These are phyloP conservation scores for Verticillium nonalfalfae DNA, from an alignment of 2,329 filamentous ascomycete species.

Conservation along the genomic window DNA sequence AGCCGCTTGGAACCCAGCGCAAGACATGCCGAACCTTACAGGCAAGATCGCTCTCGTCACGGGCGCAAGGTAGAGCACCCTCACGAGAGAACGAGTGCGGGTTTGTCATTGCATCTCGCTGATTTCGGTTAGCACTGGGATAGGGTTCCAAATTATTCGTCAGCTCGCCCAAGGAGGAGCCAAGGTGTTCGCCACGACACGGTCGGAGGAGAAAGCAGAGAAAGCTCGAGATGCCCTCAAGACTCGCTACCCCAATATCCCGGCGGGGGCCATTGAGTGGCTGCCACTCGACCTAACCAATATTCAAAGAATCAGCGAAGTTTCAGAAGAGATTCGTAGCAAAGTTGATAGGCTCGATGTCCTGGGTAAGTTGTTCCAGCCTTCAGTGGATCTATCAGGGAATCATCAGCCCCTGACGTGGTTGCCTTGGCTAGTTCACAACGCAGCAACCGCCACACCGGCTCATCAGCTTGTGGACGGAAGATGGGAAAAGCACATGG, in stretches of 20 bases:
- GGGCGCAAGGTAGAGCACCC: conserved; percentile 14
- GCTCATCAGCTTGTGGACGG: conserved; percentile 3
- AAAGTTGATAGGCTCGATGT: conserved; percentile 16
- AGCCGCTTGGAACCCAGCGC: background rate
- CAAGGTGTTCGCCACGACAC: conserved; percentile 16
- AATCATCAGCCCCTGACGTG: background rate
- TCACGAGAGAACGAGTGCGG: background rate
- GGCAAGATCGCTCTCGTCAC: conserved; percentile 18
- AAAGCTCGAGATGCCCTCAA: conserved; percentile 1
- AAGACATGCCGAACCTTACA: conserved; percentile 9
- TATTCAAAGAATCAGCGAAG: conserved; percentile 10
- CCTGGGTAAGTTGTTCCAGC: conserved; percentile 8
- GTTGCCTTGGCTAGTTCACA: conserved; percentile 15
- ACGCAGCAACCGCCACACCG: conserved; percentile 6
- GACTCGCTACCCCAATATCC: background rate
- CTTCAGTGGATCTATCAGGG: background rate
- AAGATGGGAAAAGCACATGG: conserved; percentile 17
- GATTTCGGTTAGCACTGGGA: conserved; percentile 10
- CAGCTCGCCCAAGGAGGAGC: conserved; percentile 15
- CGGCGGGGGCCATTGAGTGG: conserved; percentile 10
- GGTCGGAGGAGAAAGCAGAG: conserved; percentile 13
- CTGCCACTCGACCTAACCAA: conserved; percentile 15
- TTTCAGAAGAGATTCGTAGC: conserved; percentile 7
- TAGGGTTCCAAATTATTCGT: conserved; percentile 15
- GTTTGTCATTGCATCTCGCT: background rate